phyloP scores from a whole-genome alignment of 768 basidiomycete species.

The Naganishia friedmannii region DNA sequence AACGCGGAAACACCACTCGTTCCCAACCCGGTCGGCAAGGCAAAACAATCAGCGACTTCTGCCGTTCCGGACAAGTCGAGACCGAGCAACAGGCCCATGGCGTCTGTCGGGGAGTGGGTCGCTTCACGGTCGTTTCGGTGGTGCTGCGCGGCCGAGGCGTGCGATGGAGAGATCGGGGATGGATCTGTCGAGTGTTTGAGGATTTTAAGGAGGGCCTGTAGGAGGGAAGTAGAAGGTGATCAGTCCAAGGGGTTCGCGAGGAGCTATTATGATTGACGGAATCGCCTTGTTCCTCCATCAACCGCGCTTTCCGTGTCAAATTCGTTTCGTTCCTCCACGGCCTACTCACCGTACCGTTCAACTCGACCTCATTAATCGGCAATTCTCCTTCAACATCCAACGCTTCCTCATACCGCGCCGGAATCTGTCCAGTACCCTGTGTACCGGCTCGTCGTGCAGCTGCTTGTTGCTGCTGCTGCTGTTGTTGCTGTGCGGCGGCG shows the following conservation, averaged over 20 bases:
- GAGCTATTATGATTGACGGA: neutral
- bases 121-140: constrained; percentile 27
- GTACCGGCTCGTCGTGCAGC: constrained; percentile 53
- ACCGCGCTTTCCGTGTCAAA: neutral
- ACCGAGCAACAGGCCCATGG: constrained; percentile 81
- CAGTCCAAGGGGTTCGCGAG: neutral
- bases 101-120: constrained; percentile 50
- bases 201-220: constrained; percentile 87
- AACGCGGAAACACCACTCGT: constrained; percentile 17
- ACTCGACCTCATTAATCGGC: constrained; percentile 70
- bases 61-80: constrained; percentile 86
- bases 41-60: constrained; percentile 61
- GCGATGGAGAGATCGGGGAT: constrained; percentile 45
- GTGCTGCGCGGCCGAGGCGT: constrained; percentile 38
- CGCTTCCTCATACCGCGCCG: constrained; percentile 84
- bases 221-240: constrained; percentile 6
- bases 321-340: neutral
- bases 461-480: constrained; percentile 11
- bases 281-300: neutral
- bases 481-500: constrained; percentile 59
- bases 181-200: constrained; percentile 86
- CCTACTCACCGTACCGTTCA: constrained; percentile 76
- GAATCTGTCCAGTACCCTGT: constrained; percentile 64
- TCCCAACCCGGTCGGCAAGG: constrained; percentile 42
- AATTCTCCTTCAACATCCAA: constrained; percentile 92